phyloP scores from a whole-genome alignment of 306 rosid species.

The Castanospermum australe region DNA sequence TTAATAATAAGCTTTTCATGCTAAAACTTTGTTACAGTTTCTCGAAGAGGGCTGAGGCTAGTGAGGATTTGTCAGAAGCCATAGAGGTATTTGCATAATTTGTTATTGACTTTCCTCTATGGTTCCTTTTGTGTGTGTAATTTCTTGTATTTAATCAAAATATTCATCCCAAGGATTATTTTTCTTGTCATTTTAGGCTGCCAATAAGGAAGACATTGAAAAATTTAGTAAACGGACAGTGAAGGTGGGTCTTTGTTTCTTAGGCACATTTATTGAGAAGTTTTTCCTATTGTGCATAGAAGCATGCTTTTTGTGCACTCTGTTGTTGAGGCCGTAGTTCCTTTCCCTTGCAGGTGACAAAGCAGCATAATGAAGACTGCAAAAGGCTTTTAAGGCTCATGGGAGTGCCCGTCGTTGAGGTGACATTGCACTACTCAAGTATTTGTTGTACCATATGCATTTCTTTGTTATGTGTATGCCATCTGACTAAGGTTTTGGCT shows the following conservation, averaged over 20 bases:
- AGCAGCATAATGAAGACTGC: slow-evolving; percentile 96
- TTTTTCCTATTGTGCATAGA: not conserved
- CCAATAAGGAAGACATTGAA: slow-evolving; percentile 88
- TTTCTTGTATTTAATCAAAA: not conserved
- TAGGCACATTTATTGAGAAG: not conserved
- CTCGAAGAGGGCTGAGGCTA: slow-evolving; percentile 83
- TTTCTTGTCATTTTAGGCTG: slow-evolving; percentile 54
- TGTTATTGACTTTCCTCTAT: not conserved
- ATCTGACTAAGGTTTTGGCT: slow-evolving; percentile 34
- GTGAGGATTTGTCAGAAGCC: slow-evolving; percentile 70
- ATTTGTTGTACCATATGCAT: not conserved
- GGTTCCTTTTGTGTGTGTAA: not conserved
- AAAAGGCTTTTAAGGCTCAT: slow-evolving; percentile 83
- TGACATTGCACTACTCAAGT: slow-evolving; percentile 37
- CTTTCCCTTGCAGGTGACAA: slow-evolving; percentile 70
- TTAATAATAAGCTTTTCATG: not conserved
- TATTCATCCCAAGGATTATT: slow-evolving; percentile 11
- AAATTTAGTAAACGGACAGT: slow-evolving; percentile 95
- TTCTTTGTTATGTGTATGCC: not conserved
- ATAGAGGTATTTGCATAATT: slow-evolving; percentile 50
- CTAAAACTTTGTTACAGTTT: slow-evolving; percentile 44
- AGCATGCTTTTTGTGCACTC: not conserved
- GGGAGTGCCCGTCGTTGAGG: slow-evolving; percentile 99
- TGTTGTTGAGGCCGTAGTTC: slow-evolving; percentile 22
- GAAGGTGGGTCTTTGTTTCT: slow-evolving; percentile 57